Evolutionary conservation across 2,329 filamentous ascomycete genomes (phyloP).

Genomic region (Lomentospora prolificans): DNA sequence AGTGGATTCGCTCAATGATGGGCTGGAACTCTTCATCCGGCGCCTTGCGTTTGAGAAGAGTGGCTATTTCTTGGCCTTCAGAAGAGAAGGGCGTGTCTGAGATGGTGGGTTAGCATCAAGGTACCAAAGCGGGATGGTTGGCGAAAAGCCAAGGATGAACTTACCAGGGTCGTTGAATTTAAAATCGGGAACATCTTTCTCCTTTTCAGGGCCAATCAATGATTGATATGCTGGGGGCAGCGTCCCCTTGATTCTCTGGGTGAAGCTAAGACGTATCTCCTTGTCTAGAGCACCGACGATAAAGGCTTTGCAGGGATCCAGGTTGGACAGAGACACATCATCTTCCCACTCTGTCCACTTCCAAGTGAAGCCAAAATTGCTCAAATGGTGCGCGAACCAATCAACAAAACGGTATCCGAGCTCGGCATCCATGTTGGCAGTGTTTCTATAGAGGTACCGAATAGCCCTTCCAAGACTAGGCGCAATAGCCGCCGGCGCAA

Average conservation of each 20-base stretch:
- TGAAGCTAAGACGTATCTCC: slow-evolving; percentile 92
- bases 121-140: not conserved
- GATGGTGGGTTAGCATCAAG: slow-evolving; percentile 2
- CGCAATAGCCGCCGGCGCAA: slow-evolving; percentile 91
- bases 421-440: slow-evolving; percentile 78
- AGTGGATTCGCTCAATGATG: slow-evolving; percentile 70
- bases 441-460: slow-evolving; percentile 75
- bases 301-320: slow-evolving; percentile 88
- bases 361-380: slow-evolving; percentile 99
- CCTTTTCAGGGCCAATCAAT: slow-evolving; percentile 76
- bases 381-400: slow-evolving; percentile 96
- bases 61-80: slow-evolving; percentile 74
- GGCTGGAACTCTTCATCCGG: slow-evolving; percentile 78
- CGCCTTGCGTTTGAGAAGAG: slow-evolving; percentile 74
- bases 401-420: slow-evolving; percentile 81
- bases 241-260: slow-evolving; percentile 90
- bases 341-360: slow-evolving; percentile 98
- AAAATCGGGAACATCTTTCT: slow-evolving; percentile 92
- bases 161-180: slow-evolving; percentile 72
- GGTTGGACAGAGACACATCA: slow-evolving; percentile 64
- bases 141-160: slow-evolving; percentile 18
- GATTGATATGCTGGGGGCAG: slow-evolving; percentile 73
- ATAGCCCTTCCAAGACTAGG: slow-evolving; percentile 90
- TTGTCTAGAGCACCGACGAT: slow-evolving; percentile 87
- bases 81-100: slow-evolving; percentile 68